Base-by-base conservation (phyloP, 2,329 filamentous ascomycete genomes). In the Ambrosiella xylebori region DNA sequence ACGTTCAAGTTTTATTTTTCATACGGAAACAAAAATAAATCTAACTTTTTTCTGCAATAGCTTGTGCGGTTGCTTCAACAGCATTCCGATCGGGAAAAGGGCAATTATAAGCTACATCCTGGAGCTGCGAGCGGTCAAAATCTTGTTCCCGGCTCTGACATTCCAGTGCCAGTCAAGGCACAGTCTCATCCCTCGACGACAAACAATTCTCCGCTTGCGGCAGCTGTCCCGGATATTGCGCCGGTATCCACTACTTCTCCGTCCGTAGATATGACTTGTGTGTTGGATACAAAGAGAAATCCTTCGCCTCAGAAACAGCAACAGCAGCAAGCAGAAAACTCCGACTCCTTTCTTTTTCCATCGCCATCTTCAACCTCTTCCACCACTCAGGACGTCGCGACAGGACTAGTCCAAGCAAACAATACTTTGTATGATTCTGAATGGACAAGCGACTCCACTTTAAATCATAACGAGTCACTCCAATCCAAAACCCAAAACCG, bases 1-100 rank as follows among this genome's bases (percentile, higher is more conserved):
- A 17, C 4, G 13, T 47, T 81, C 66, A 62, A 65, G 64, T 62
- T 45, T 39, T 36, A 15, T 37, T 54, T 36, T 11, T 17, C 44
- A 17, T 47, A 13, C n/a, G 5, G 27, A 27, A 27, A 27, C 27
- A 27, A 5, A 27, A 27, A 27, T 27, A 27, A 27, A 8, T 47
- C 44, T 47, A 17, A 47, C 44, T 47, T 47, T 15, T 47, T 47
- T 47, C 11, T 13, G 11, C 12, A 19, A 15, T 41, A 47, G 44
- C 11, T 47, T 15, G 13, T 47, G 8, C 19, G 44, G 8, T 47
- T 17, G 44, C n/a, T 47, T 17, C 44, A 47, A 47, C 44, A 47
- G n/a, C 44, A 47, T 47, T 47, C 6, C n/a, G 44, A 47, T 27
- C 27, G 27, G 5, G 27, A 27, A 27, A 27, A 27, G 27, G 3